Evolutionary conservation across 2,329 filamentous ascomycete genomes (phyloP).

Genomic region (Phaeosphaeriaceae sp.): DNA sequence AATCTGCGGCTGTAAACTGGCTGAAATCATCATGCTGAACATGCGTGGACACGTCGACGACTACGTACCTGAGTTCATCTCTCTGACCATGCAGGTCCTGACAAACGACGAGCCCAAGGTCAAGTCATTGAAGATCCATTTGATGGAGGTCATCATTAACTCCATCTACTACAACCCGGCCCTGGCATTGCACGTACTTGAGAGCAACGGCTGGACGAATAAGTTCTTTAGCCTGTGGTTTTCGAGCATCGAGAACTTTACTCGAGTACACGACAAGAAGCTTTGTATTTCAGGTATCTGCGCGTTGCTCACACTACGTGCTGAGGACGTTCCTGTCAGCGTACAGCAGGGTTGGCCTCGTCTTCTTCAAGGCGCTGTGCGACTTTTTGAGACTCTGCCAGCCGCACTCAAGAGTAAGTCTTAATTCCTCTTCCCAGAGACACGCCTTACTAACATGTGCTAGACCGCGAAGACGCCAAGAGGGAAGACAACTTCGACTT

Average conservation of each 20-base stretch:
- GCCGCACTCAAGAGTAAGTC: conserved; percentile 81
- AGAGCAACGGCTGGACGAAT: conserved; percentile 92
- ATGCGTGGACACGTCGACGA: conserved; percentile 87
- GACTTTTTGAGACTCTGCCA: conserved; percentile 90
- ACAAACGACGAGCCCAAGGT: conserved; percentile 79
- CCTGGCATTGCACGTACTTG: conserved; percentile 85
- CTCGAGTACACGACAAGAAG: conserved; percentile 97
- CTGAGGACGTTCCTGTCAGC: conserved; percentile 85
- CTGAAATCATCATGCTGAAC: conserved; percentile 96
- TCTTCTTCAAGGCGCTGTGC: conserved; percentile 85
- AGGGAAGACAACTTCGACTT: conserved; percentile 82
- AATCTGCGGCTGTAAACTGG: conserved; percentile 96
- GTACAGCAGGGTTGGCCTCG: conserved; percentile 95
- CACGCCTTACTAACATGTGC: conserved; percentile 27
- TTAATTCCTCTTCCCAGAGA: neutral
- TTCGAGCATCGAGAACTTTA: conserved; percentile 91
- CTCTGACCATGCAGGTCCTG: conserved; percentile 85
- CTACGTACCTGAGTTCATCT: conserved; percentile 87
- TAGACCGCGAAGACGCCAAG: conserved; percentile 88
- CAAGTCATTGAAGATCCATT: conserved; percentile 91
- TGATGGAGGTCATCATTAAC: conserved; percentile 99
- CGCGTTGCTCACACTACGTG: conserved; percentile 78
- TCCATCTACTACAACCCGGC: conserved; percentile 96
- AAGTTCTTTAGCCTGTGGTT: conserved; percentile 99
- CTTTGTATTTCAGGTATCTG: conserved; percentile 94